Evolutionary conservation across 2,329 filamentous ascomycete genomes (phyloP), one percentile per base, ranked within the genome.

Genomic region (Trichoderma semiorbis): DNA sequence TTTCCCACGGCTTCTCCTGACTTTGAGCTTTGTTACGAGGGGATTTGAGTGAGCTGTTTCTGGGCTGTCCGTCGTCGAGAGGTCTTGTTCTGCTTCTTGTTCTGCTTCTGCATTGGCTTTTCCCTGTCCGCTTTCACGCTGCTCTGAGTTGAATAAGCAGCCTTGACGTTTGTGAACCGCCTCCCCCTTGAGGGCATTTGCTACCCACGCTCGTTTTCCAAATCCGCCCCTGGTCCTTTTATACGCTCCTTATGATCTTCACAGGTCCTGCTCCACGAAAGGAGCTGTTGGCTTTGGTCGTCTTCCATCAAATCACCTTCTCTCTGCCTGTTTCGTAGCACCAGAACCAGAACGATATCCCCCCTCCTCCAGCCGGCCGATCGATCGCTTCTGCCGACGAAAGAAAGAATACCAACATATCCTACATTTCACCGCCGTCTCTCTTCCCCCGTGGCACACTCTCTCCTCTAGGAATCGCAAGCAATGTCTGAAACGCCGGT

Each of bases 401-500:
- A 32, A 24, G 18, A 34, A 60, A 12, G 32, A 60, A 12, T 24
- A 34, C 28, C 32, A 30, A 47, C 61, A 21, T 69, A n/a, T 34
- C 57, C 58, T 55, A 16, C 43, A 11, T n/a, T 57, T 34, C 36
- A 39, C 30, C 63, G 60, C 39, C 47, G 32, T 32, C 30, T 14
- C 67, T 66, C 24, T 39, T 55, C 24, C 65, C 66, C 65, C 72
- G 63, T 67, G 47, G 36, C 50, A 50, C 47, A 5, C 5, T 1
- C 61, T 62, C 62, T 50, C 65, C 70, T 55, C 47, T 60, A 43
- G n/a, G 14, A 53, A 58, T 64, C 28, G 24, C 61, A n/a, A 53
- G 79, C 72, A 72, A 82, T 82, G 80, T 76, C 78, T 72, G 81
- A 82, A 66, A 74, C 79, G 58, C 75, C 77, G 57, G 73, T 74